Evolutionary conservation across 176 grass and related monocot genomes (phyloP), one percentile per base, ranked within the genome.

Genomic region (Cenchrus purpureus): DNA sequence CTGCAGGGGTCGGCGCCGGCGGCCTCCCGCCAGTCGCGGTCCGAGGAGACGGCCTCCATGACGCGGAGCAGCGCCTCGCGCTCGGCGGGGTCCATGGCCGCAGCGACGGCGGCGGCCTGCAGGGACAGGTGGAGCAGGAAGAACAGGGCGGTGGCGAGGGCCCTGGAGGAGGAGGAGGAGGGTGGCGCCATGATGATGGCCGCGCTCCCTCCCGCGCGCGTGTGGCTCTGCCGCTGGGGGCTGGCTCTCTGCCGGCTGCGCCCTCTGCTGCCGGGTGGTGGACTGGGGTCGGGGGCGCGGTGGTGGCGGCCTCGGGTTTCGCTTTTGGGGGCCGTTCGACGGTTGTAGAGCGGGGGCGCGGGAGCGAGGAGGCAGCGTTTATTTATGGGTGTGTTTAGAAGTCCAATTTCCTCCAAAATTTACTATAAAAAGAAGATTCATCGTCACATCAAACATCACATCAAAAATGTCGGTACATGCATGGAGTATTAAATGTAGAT

Each of bases 21-120:
- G 53, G 80, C 80, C n/a, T 79, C 50, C 32, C 97, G 83, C 97
- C 97, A 99, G 78, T 86, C 97, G 34, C 97, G 89, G 88, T 99
- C 97, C 11, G 97, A 88, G 8, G 97, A 99, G 81, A 99, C 86
- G 74, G 91, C 44, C 60, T 96, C 93, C 97, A 99, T 99, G 16
- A 99, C 90, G 14, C 79, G 86, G 44, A 96, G 89, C 66, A 96
- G 84, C 10, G 90, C 85, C 80, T 96, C 93, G 44, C 44, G 85
- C 91, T 99, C 97, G 4, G 58, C 65, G 54, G 88, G 63, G 79
- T 91, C 91, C 97, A 99, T 94, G 79, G 83, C 60, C 6, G 68
- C 48, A 3, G 46, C 25, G 48, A 28, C 49, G n/a, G 68, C 48
- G 3, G 48, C 48, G 71, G 50, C 48, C 22, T 19, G 50, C 86